phyloP scores from a whole-genome alignment of 2,329 filamentous ascomycete genomes.

The Cryphonectria radicalis region DNA sequence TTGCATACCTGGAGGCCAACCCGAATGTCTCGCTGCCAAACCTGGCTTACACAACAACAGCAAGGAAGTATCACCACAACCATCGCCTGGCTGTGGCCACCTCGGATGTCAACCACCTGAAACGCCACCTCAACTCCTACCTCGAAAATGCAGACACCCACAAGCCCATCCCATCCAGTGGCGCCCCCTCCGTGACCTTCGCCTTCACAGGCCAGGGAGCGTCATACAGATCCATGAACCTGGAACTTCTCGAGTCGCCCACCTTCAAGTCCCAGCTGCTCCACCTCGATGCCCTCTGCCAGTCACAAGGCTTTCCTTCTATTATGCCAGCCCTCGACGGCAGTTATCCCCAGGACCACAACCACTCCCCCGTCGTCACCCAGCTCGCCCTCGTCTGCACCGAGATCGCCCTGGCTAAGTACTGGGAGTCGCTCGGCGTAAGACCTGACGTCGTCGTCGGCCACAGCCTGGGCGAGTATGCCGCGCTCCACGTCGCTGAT shows the following conservation, averaged over 20 bases:
- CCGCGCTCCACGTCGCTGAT: slow-evolving; percentile 67
- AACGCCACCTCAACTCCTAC: slow-evolving; percentile 31
- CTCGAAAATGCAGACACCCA: slow-evolving; percentile 29
- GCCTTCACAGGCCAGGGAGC: slow-evolving; percentile 52
- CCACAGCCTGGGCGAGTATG: slow-evolving; percentile 70
- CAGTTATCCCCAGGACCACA: slow-evolving; percentile 22
- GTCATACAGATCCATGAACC: slow-evolving; percentile 38
- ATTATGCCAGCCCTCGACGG: slow-evolving; percentile 50
- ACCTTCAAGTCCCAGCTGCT: slow-evolving; percentile 41
- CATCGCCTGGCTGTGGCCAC: slow-evolving; percentile 37
- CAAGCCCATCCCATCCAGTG: slow-evolving; percentile 33
- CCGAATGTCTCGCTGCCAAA: slow-evolving; percentile 44
- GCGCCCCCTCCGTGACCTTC: slow-evolving; percentile 41
- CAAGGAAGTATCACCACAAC: slow-evolving; percentile 45
- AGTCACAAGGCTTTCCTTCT: slow-evolving; percentile 42
- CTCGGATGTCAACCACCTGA: slow-evolving; percentile 33
- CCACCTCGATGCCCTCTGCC: slow-evolving; percentile 39
- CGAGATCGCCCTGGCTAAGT: slow-evolving; percentile 48
- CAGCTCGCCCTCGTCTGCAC: slow-evolving; percentile 46
- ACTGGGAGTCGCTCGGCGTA: slow-evolving; percentile 52
- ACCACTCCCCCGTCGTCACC: slow-evolving; percentile 31
- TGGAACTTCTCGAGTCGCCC: slow-evolving; percentile 40
- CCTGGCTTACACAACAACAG: slow-evolving; percentile 60
- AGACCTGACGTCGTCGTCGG: slow-evolving; percentile 50
- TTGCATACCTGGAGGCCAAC: slow-evolving; percentile 47